Evolutionary conservation across 768 basidiomycete species (phyloP), one percentile per base, ranked within the genome.

Genomic region (Suillus alpinus): DNA sequence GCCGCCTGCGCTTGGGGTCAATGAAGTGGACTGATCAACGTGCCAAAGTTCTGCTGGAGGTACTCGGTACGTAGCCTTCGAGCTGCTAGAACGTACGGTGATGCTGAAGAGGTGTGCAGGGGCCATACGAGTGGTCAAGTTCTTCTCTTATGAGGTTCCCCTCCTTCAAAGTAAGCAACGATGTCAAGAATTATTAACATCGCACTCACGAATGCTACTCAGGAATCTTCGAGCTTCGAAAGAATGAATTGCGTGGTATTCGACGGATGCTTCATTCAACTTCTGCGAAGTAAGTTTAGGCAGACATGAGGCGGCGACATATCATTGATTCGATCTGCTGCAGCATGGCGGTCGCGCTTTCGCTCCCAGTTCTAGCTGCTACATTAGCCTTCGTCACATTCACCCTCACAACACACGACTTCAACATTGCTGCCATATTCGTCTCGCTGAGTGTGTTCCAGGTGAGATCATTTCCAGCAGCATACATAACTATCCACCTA

Each of bases 71-170:
- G 75, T 63, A 12, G 14, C n/a, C 36, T 26, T n/a, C 12, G 12
- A 49, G 29, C 10, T 3, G 10, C 12, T 10, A 9, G 31, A 14
- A 44, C 46, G n/a, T n/a, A 55, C 34, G 40, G 13, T 18, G 31
- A 34, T 51, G 23, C 53, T 37, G 31, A 58, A 18, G 13, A 59
- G 34, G 16, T 41, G 37, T 41, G 31, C 56, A 81, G 83, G 82
- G 53, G 81, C 80, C 3, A 89, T 90, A 87, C 80, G 85, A 5
- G 81, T 89, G n/a, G 84, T 91, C 58, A 89, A 89, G 69, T 88
- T 86, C 66, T 91, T 91, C 70, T 86, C 83, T 32, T 89, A 89
- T 64, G 89, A 91, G 72, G 64, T 77, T 1, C 86, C 88, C 0
- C 89, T 88, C 72, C 71, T 89, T 43, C 78, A 84, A 62, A 78